Conservation (phyloP, 805 yeast species). For the Pichia rugopelliculosa region DNA sequence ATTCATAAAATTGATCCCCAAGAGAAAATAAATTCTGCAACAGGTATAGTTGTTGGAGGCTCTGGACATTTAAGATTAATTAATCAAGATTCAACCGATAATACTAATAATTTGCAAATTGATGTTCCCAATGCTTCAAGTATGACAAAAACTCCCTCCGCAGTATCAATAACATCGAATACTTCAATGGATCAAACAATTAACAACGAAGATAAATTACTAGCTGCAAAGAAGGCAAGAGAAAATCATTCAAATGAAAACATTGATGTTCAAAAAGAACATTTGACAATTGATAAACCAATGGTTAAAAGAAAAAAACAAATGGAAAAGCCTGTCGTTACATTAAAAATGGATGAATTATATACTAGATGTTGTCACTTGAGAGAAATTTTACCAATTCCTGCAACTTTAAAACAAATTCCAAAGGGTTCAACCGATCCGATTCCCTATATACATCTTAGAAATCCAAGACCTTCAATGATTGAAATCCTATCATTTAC, state of each 20-base stretch:
- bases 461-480: slow-evolving; percentile 85
- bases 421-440: slow-evolving; percentile 75
- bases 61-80: slow-evolving; percentile 54
- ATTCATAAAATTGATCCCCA: slow-evolving; percentile 29
- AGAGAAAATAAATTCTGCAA: slow-evolving; percentile 34
- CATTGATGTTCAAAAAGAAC: slow-evolving; percentile 17
- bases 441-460: slow-evolving; percentile 57
- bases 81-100: slow-evolving; percentile 11
- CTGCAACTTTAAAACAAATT: slow-evolving; percentile 78
- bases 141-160: slow-evolving; percentile 16
- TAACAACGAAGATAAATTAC: slow-evolving; percentile 22
- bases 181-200: slow-evolving; percentile 23
- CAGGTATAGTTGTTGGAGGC: slow-evolving; percentile 76
- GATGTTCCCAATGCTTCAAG: slow-evolving; percentile 15
- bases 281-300: slow-evolving; percentile 62
- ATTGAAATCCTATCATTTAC: slow-evolving; percentile 83
- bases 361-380: slow-evolving; percentile 92
- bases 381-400: slow-evolving; percentile 86
- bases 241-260: slow-evolving; percentile 15
- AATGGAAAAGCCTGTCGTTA: slow-evolving; percentile 33
- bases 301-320: slow-evolving; percentile 34
- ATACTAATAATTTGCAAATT: slow-evolving; percentile 13
- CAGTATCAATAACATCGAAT: slow-evolving; percentile 13
- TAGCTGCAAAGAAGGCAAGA: slow-evolving; percentile 27
- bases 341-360: slow-evolving; percentile 53